These are phyloP conservation scores for Emmonsiellopsis sp. DNA, from an alignment of 2,329 filamentous ascomycete genomes.

Conservation along the genomic window DNA sequence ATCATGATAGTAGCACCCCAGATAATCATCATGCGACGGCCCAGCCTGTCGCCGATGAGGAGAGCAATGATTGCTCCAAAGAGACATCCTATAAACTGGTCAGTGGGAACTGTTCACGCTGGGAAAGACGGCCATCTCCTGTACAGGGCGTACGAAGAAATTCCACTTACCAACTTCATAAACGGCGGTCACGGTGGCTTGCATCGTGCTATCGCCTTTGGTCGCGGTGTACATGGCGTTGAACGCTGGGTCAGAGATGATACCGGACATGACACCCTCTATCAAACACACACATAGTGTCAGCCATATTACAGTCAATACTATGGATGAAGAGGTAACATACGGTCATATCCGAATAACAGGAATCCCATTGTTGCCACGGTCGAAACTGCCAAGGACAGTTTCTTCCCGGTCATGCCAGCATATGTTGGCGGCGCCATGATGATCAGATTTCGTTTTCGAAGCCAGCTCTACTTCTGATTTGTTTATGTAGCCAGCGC, in stretches of 20 bases:
- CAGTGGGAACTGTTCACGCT: too few species aligned
- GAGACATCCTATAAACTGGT: conserved; percentile 15
- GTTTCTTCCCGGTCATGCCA: conserved; percentile 50
- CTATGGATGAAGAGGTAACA: not conserved
- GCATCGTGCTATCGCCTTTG: conserved; percentile 31
- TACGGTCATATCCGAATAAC: conserved; percentile 48
- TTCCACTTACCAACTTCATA: conserved; percentile 37
- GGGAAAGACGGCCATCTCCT: too few species aligned
- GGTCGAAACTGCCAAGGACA: conserved; percentile 50
- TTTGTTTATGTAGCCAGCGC: too few species aligned
- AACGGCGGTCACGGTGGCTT: conserved; percentile 42
- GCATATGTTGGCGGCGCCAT: not conserved
- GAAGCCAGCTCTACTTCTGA: too few species aligned
- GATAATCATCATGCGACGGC: conserved; percentile 37
- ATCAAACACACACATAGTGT: not conserved
- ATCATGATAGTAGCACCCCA: conserved; percentile 43
- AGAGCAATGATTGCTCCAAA: conserved; percentile 17
- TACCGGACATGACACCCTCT: conserved; percentile 18
- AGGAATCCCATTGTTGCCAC: conserved; percentile 53
- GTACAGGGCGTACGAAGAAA: too few species aligned
- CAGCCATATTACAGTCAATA: not conserved
- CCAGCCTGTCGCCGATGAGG: conserved; percentile 18
- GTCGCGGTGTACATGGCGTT: conserved; percentile 13
- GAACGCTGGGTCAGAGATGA: conserved; percentile 11
- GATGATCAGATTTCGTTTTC: not conserved